Evolutionary conservation across 306 rosid genomes (phyloP).

Genomic region (Fragaria vesca): DNA sequence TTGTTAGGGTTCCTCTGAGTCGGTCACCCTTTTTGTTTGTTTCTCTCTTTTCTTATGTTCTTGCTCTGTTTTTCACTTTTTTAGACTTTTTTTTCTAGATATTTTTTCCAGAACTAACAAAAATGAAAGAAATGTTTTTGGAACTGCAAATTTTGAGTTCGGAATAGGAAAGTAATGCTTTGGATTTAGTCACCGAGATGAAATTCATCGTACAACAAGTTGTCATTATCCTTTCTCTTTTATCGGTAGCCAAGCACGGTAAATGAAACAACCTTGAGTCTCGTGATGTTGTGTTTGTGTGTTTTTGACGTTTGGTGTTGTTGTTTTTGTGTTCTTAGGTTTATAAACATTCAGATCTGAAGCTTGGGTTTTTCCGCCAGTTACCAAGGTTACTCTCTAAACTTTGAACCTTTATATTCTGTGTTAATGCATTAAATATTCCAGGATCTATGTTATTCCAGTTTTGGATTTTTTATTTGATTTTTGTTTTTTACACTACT

Average conservation of each 20-base stretch:
- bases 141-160: slow-evolving; percentile 7
- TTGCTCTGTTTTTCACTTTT: not conserved
- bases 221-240: slow-evolving; percentile 11
- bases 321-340: slow-evolving; percentile 29
- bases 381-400: slow-evolving; percentile 17
- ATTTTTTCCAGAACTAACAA: not conserved
- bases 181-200: slow-evolving; percentile 4
- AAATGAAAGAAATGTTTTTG: not conserved
- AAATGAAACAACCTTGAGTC: slow-evolving; percentile 4
- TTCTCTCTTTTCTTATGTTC: not conserved
- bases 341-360: slow-evolving; percentile 55
- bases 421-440: slow-evolving; percentile 4
- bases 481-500: not conserved
- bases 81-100: too few species aligned
- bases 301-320: slow-evolving; percentile 19
- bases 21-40: not conserved
- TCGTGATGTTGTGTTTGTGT: slow-evolving; percentile 8
- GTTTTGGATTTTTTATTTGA: not conserved
- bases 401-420: slow-evolving; percentile 21
- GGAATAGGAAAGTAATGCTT: not conserved
- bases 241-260: slow-evolving; percentile 24
- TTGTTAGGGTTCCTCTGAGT: slow-evolving; percentile 8
- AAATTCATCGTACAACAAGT: not conserved
- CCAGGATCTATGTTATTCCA: slow-evolving; percentile 39
- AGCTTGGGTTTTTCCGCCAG: slow-evolving; percentile 30